Conservation (phyloP, 768 basidiomycete genomes). For the Kwoniella bestiolae region DNA sequence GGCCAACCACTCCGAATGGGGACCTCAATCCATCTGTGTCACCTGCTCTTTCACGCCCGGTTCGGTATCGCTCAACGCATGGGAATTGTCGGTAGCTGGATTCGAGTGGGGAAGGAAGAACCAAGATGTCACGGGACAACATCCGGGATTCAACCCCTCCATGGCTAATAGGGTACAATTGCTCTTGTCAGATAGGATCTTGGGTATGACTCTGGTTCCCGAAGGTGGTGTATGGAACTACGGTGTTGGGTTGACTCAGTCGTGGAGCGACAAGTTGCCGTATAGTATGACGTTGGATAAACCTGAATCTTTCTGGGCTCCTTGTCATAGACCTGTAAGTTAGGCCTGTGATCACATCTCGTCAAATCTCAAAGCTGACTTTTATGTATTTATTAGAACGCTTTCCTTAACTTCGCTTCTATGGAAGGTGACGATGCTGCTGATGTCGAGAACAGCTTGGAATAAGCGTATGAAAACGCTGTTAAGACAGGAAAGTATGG, state of each 20-base stretch:
- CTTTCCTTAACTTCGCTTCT: conserved; percentile 93
- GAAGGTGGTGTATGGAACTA: conserved; percentile 98
- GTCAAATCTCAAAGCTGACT: conserved; percentile 8
- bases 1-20: conserved; percentile 95
- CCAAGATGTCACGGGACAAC: conserved; percentile 68
- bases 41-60: conserved; percentile 97
- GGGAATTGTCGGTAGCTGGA: conserved; percentile 84
- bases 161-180: conserved; percentile 94
- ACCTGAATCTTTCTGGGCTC: conserved; percentile 94
- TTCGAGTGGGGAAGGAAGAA: conserved; percentile 99
- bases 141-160: conserved; percentile 90
- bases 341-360: too few species aligned
- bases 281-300: conserved; percentile 87
- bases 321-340: conserved; percentile 83
- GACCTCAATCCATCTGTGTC: conserved; percentile 88
- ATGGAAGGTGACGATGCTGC: conserved; percentile 91
- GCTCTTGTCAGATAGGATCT: conserved; percentile 88
- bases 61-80: conserved; percentile 91
- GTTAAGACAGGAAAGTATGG: too few species aligned
- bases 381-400: conserved; percentile 51
- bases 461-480: conserved; percentile 62
- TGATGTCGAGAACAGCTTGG: conserved; percentile 93
- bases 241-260: conserved; percentile 86
- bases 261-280: conserved; percentile 80
- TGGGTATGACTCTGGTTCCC: conserved; percentile 93